Conservation (phyloP, 805 yeast genomes). For the Yamadazyma nakazawae region DNA sequence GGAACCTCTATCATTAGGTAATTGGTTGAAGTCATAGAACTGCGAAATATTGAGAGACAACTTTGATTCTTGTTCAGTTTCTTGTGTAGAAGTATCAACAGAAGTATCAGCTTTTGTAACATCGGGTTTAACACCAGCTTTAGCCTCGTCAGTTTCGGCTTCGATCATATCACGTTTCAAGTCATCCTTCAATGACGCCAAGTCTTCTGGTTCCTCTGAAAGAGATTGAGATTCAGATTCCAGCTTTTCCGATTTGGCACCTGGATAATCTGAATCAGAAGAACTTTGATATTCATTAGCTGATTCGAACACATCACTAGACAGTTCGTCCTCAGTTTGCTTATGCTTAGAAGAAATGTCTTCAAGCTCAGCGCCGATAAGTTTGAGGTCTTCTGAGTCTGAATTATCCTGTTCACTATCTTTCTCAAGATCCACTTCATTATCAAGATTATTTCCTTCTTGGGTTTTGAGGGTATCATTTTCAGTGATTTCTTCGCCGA, state of each 20-base stretch:
- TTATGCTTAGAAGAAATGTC: background rate
- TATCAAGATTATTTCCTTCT: background rate
- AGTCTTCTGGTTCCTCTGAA: conserved; percentile 16
- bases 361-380: background rate
- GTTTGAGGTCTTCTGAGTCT: background rate
- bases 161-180: conserved; percentile 18
- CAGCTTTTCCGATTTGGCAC: conserved; percentile 2
- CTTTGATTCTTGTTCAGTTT: conserved; percentile 14
- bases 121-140: conserved; percentile 6
- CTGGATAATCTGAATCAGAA: conserved; percentile 8
- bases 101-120: conserved; percentile 10
- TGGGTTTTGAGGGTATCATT: conserved; percentile 2
- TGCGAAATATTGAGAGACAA: conserved; percentile 5
- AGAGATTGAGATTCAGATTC: conserved; percentile 8
- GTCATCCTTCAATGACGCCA: conserved; percentile 16
- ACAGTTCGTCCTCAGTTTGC: background rate
- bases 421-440: background rate
- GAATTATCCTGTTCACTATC: background rate
- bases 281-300: conserved; percentile 9
- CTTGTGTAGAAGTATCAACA: conserved; percentile 26
- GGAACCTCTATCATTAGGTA: conserved; percentile 59
- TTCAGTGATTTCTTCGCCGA: conserved; percentile 27
- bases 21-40: conserved; percentile 60
- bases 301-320: conserved; percentile 10
- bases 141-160: conserved; percentile 5